Percentiles rank a stretch among this genome's conserved stretches.
Conservation (phyloP, 257 asterid genomes). For the Plantago major region DNA sequence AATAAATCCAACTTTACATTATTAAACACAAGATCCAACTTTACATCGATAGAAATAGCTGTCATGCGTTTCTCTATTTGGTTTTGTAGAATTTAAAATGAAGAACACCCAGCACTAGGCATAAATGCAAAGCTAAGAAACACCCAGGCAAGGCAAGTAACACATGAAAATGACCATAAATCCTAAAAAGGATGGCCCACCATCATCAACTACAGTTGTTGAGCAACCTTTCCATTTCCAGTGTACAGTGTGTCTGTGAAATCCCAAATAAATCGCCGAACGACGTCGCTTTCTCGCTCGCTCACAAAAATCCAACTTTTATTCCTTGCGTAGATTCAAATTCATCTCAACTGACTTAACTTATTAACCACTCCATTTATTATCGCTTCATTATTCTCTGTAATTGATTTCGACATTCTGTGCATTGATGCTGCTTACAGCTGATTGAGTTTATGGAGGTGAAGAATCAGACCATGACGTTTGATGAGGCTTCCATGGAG, state of each 20-base stretch:
- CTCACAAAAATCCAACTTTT: constrained; percentile 17
- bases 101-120: too few species aligned
- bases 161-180: too few species aligned
- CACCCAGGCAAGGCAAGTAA: too few species aligned
- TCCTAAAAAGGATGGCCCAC: background rate
- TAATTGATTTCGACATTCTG: background rate
- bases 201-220: background rate
- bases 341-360: constrained; percentile 22
- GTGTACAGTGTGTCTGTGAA: background rate
- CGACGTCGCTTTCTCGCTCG: constrained; percentile 39
- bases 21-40: too few species aligned
- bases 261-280: background rate
- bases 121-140: too few species aligned
- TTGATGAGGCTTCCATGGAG: constrained; percentile 71
- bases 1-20: too few species aligned
- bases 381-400: constrained; percentile 10
- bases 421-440: constrained; percentile 9
- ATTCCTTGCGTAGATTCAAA: constrained; percentile 38
- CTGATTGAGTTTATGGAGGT: constrained; percentile 35
- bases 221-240: background rate
- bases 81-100: too few species aligned
- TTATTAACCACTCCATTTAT: constrained; percentile 3
- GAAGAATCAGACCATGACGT: constrained; percentile 47
- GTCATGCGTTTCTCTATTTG: too few species aligned
- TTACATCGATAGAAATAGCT: too few species aligned